These are phyloP conservation scores for Umbellularia californica DNA, from an alignment of 164 flowering plant genomes.

Conservation along the genomic window DNA sequence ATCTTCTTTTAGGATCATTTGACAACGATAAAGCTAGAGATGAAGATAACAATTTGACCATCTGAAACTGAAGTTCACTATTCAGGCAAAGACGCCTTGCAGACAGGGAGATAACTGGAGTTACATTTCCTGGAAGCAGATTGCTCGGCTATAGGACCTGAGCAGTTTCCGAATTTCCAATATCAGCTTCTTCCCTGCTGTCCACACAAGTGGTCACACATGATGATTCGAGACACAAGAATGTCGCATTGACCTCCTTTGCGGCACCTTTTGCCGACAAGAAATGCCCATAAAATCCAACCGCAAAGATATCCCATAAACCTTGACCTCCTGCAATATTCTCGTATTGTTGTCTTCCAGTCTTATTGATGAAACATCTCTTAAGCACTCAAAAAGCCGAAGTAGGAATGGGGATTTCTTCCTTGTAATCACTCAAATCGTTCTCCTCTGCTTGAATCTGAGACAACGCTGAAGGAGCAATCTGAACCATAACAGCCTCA, in stretches of 20 bases:
- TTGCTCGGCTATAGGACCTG: conserved; percentile 31
- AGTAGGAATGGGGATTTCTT: conserved; percentile 42
- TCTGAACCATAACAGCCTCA: conserved; percentile 68
- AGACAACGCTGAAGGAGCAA: conserved; percentile 25
- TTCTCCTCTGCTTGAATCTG: conserved; percentile 19
- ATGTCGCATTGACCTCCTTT: conserved; percentile 58
- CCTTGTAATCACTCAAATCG: background rate
- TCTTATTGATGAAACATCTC: conserved; percentile 59
- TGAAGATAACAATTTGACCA: conserved; percentile 44
- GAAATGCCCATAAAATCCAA: conserved; percentile 68
- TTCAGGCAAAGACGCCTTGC: conserved; percentile 32
- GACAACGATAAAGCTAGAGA: conserved; percentile 20
- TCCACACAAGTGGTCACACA: conserved; percentile 16
- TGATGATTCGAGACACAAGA: conserved; percentile 64
- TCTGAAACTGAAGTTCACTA: conserved; percentile 37
- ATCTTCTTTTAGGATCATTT: background rate
- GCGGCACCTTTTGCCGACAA: conserved; percentile 69
- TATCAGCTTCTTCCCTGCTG: conserved; percentile 14
- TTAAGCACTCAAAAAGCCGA: conserved; percentile 61
- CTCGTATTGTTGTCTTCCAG: conserved; percentile 60
- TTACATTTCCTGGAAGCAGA: conserved; percentile 46
- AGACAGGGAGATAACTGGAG: conserved; percentile 21
- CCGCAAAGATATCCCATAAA: conserved; percentile 71
- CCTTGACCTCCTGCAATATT: conserved; percentile 64
- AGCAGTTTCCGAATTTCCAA: conserved; percentile 7